Evolutionary conservation across 2,329 filamentous ascomycete species (phyloP), one percentile per base, ranked within the genome.

Genomic region (Colletotrichum gigasporum): DNA sequence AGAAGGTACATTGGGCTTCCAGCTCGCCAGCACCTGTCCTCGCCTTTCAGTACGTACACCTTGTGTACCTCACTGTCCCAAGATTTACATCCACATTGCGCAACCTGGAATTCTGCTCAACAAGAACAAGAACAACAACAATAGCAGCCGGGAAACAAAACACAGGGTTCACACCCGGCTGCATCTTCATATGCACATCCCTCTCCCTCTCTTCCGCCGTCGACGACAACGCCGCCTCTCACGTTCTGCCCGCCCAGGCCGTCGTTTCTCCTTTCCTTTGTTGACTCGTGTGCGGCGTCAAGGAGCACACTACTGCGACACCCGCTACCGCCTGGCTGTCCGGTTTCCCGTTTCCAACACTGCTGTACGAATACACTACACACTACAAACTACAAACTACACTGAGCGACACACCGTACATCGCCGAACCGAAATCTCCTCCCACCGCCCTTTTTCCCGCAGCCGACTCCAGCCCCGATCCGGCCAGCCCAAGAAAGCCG

Each of bases 51-150:
- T n/a, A n/a, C 8, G 12, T 9, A 24, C 20, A 10, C 3, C 4
- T 7, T 14, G 11, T 7, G 22, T 26, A 26, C 20, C 20, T 30
- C 22, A 22, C 4, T 20, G 41, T 28, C 12, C 22, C 24, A 28
- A 34, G 26, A 54, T 54, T 55, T 26, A 48, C 26, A 55, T 48
- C 50, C 41, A 61, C 57, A 55, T 56, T 61, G 41, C 58, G 44
- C 50, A 39, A 39, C 6, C 24, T 42, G 24, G 32, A 35, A 35
- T 51, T 51, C 53, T 44, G 51, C 41, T 51, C 42, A 42, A n/a
- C 47, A 20, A 47, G 28, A 35, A 18, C 26, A 22, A 37, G 47
- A 51, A 35, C 47, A 51, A 51, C 47, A 51, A 35, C 30, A n/a
- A n/a, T n/a, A n/a, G n/a, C n/a, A n/a, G n/a, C n/a, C n/a, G n/a